Evolutionary conservation across 2,329 filamentous ascomycete species (phyloP), one percentile per base, ranked within the genome.

Genomic region (Neofusicoccum sp.): DNA sequence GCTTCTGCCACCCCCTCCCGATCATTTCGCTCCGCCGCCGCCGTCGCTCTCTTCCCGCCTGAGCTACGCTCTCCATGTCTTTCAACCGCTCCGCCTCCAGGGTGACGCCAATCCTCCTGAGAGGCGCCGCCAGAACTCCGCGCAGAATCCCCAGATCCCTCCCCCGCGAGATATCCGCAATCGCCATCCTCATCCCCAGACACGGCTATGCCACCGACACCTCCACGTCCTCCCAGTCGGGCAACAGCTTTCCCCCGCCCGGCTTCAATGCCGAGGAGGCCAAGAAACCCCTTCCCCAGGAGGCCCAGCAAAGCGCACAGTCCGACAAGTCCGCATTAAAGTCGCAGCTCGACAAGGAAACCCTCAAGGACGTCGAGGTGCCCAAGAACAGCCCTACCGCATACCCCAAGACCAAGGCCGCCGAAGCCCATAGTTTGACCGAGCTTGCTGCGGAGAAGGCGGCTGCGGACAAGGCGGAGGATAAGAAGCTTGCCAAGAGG

Each of bases 231-330:
- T 77, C 80, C 20, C 70, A 70, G 47, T 68, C 75, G 20, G 72
- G 72, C 41, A 79, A 83, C 56, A 80, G 82, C 59, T 87, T 84
- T 51, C 93, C 91, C 45, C 93, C 93, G 61, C 93, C 92, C 12
- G 93, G 93, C 30, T 97, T 96, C 81, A 93, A 95, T 72, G 81
- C 90, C n/a, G 88, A 93, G 70, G 83, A 91, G 78, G 93, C 93
- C 67, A 93, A 92, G 84, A 93, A 92, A 73, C 90, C 92, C 11
- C 79, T 95, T 49, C 77, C 86, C 2, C 85, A 85, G 69, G 59
- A 61, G 24, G 59, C 20, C 30, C 84, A 88, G 60, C 72, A 78
- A 62, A 69, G 65, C 66, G 75, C 70, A 54, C 68, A 70, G 62
- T 64, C 68, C 51, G n/a, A 66, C 3, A 63, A 67, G 6, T 63